Evolutionary conservation across 768 basidiomycete genomes (phyloP).

Genomic region (Paxillus involutus): DNA sequence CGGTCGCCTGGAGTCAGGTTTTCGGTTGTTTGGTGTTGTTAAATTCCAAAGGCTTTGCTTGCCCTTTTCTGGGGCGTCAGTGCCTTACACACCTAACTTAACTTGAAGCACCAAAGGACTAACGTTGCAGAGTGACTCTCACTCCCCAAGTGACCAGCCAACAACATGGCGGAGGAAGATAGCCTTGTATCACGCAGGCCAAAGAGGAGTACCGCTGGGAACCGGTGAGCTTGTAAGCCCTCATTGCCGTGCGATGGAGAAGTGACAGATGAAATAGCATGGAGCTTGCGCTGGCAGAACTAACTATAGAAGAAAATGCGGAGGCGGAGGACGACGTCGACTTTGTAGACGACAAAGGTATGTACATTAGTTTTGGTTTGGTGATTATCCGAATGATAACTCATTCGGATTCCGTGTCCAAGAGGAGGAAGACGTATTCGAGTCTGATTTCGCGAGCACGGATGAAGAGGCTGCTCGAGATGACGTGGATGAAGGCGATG

Average conservation of each 20-base stretch:
- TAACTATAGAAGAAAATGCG: conserved; percentile 44
- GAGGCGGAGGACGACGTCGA: conserved; percentile 76
- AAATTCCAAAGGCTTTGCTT: conserved; percentile 17
- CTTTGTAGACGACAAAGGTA: conserved; percentile 67
- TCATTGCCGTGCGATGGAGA: background rate
- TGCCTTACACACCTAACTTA: no score
- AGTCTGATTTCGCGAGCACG: conserved; percentile 83
- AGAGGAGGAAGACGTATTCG: conserved; percentile 85
- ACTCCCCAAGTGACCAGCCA: background rate
- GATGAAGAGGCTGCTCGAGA: conserved; percentile 64
- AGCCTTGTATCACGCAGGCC: conserved; percentile 55
- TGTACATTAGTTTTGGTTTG: background rate
- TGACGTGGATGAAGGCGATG: conserved; percentile 56
- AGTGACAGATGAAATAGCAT: conserved; percentile 45
- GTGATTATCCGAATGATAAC: background rate
- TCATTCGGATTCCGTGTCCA: background rate
- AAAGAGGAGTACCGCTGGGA: conserved; percentile 75
- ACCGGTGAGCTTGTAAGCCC: conserved; percentile 46
- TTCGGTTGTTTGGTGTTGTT: conserved; percentile 21
- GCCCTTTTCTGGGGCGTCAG: conserved; percentile 5
- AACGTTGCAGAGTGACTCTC: no score
- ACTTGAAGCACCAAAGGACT: no score
- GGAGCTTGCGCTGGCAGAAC: conserved; percentile 71
- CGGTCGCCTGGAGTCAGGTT: no score
- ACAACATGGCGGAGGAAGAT: conserved; percentile 5